These are phyloP conservation scores for Venturia nashicola DNA, from an alignment of 2,329 filamentous ascomycete genomes.

Conservation along the genomic window DNA sequence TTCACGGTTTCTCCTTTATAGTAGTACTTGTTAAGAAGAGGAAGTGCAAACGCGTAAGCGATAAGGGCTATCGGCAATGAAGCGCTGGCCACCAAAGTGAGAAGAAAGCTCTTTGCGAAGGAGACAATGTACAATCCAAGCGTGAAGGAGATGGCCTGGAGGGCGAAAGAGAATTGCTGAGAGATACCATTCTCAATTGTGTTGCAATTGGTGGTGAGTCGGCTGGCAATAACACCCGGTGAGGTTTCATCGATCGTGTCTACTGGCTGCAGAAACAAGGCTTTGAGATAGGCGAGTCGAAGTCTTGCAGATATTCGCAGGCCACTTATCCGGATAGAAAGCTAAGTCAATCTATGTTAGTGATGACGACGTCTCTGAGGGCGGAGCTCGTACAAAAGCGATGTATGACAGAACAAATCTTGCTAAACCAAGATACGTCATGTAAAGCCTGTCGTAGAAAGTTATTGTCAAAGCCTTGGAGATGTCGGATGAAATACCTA, in stretches of 20 bases:
- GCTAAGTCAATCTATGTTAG: slow-evolving; percentile 12
- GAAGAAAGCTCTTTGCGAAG: slow-evolving; percentile 17
- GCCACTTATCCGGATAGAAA: slow-evolving; percentile 17
- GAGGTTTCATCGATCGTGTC: slow-evolving; percentile 18
- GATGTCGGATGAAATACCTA: slow-evolving; percentile 16
- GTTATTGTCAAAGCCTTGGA: not conserved
- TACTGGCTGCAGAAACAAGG: slow-evolving; percentile 17
- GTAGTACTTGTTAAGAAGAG: slow-evolving; percentile 22
- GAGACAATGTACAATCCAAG: slow-evolving; percentile 23
- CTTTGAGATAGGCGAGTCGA: slow-evolving; percentile 17
- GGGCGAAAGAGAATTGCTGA: slow-evolving; percentile 16
- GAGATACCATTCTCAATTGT: slow-evolving; percentile 19
- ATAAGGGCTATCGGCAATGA: slow-evolving; percentile 22
- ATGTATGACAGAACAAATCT: slow-evolving; percentile 43
- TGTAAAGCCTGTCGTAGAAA: slow-evolving; percentile 33
- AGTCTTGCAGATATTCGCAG: slow-evolving; percentile 18
- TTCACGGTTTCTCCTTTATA: slow-evolving; percentile 20
- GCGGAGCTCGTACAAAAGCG: slow-evolving; percentile 32
- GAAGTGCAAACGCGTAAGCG: slow-evolving; percentile 18
- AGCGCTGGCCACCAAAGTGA: slow-evolving; percentile 17
- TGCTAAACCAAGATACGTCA: slow-evolving; percentile 45
- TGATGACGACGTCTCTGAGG: not conserved
- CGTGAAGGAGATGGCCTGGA: slow-evolving; percentile 22
- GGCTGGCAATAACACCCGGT: slow-evolving; percentile 17
- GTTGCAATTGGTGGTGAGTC: slow-evolving; percentile 19